phyloP scores from a whole-genome alignment of 2,329 filamentous ascomycete genomes.

The Onygena corvina region DNA sequence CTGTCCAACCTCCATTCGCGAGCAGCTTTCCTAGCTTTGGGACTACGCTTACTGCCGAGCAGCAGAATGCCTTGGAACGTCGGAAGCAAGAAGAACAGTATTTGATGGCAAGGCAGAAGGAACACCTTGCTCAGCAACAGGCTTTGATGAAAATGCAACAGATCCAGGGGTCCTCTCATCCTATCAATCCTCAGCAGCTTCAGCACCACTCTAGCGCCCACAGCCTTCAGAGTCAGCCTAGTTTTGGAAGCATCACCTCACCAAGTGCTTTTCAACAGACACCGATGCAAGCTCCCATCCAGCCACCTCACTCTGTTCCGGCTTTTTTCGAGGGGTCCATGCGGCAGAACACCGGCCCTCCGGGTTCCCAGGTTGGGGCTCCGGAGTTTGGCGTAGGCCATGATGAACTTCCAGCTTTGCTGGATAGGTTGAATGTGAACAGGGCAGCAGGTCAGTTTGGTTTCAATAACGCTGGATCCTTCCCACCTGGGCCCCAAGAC shows the following conservation, averaged over 20 bases:
- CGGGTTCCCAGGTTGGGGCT: constrained; percentile 32
- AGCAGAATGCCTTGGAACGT: constrained; percentile 92
- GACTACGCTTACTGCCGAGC: constrained; percentile 88
- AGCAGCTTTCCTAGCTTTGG: constrained; percentile 93
- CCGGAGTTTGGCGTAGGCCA: constrained; percentile 47
- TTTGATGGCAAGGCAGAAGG: constrained; percentile 88
- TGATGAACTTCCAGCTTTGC: constrained; percentile 54
- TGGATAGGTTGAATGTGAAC: constrained; percentile 54
- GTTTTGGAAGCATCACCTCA: constrained; percentile 89
- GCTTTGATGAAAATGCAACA: constrained; percentile 62
- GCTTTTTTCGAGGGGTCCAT: constrained; percentile 57
- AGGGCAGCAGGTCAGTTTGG: constrained; percentile 35
- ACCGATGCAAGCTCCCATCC: constrained; percentile 47
- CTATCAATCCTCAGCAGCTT: constrained; percentile 49
- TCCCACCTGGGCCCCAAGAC: constrained; percentile 32
- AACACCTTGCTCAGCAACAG: constrained; percentile 80
- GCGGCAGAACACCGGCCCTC: constrained; percentile 33
- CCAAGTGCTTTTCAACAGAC: constrained; percentile 58
- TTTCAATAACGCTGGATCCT: constrained; percentile 35
- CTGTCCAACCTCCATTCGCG: constrained; percentile 76
- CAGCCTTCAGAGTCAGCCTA: constrained; percentile 91
- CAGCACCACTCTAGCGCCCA: constrained; percentile 94
- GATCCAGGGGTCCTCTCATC: constrained; percentile 43
- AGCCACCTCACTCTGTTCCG: constrained; percentile 44
- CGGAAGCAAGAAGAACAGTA: constrained; percentile 98